Base-by-base conservation (phyloP, 2,329 filamentous ascomycete genomes). In the Lachnellula cervina region DNA sequence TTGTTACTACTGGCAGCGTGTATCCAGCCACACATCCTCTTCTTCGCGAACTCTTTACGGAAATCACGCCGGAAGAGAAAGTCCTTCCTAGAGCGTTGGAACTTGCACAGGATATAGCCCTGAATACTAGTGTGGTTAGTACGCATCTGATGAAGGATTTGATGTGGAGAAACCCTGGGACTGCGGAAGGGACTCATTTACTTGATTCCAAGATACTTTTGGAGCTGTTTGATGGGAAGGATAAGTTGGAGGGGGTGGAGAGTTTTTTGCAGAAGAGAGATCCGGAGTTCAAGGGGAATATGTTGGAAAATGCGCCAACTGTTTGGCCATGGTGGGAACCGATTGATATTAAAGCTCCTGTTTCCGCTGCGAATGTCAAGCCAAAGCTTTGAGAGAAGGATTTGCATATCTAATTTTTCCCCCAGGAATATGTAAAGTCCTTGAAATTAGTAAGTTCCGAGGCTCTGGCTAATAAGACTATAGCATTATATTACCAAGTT, bases 111-210 rank as follows among this genome's bases (percentile, higher is more conserved):
- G 86, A 89, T 51, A 80, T 90, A 45, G 85, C 82, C 1, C 72
- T 73, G 62, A 88, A 89, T 63, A 85, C 84, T 25, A 88, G 84
- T 62, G 72, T 73, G 1, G 80, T 90, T 28, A 81, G 82, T 28
- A 82, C 80, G 8, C 77, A 81, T 60, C 66, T 90, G 54, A 90
- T 89, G 80, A 80, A 82, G 66, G 87, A 90, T 64, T 70, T 92
- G 74, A 84, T 91, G 75, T 89, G 80, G 63, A 73, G 81, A 32
- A 77, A 78, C 37, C 74, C 77, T 0, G 75, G 72, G 17, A 82
- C 77, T 21, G 80, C 87, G 0, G 88, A 92, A 72, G 85, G 77
- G 49, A 81, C 87, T 53, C 87, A 90, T 73, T 70, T 90, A 60
- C 72, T 91, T 32, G 88, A 92, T 71, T 83, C 80, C 61, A 77